Evolutionary conservation across 1,284 basidiomycete species (phyloP).

Genomic region (Trichosporon sp.): DNA sequence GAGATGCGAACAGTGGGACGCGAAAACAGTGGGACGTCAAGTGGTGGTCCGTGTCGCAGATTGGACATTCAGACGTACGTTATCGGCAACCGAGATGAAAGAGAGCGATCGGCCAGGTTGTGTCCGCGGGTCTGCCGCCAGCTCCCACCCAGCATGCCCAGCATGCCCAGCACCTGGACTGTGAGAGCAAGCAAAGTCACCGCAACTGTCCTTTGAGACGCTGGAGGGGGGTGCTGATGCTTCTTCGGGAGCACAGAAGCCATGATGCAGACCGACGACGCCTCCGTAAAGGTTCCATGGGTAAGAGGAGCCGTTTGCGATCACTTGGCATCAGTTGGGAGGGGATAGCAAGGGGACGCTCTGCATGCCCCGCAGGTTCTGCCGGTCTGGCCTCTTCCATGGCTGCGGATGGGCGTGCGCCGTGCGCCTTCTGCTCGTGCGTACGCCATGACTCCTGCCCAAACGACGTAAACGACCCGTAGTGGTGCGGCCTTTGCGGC

Average conservation of each 20-base stretch:
- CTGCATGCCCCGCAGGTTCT: too few relatives aligned
- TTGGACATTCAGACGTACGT: background rate
- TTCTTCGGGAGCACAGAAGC: background rate
- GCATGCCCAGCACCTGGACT: too few relatives aligned
- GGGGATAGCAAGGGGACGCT: too few relatives aligned
- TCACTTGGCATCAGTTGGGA: background rate
- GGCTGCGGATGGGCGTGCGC: background rate
- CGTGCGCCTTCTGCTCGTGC: too few relatives aligned
- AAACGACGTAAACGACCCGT: too few relatives aligned
- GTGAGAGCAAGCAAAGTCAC: too few relatives aligned
- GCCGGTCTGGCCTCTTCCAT: too few relatives aligned
- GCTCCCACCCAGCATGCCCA: too few relatives aligned
- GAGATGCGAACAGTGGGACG: background rate
- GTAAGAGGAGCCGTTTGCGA: background rate
- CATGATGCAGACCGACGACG: background rate
- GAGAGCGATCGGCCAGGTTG: background rate
- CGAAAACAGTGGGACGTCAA: background rate
- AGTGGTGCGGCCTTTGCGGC: too few relatives aligned
- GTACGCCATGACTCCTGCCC: too few relatives aligned
- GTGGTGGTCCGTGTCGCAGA: conserved; percentile 10
- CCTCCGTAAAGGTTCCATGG: background rate
- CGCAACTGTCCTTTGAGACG: background rate
- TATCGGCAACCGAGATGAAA: conserved; percentile 10
- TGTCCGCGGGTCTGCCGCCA: background rate
- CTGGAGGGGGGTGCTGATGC: background rate